Evolutionary conservation across 148 eudicot species (phyloP).

Genomic region (Silene latifolia): DNA sequence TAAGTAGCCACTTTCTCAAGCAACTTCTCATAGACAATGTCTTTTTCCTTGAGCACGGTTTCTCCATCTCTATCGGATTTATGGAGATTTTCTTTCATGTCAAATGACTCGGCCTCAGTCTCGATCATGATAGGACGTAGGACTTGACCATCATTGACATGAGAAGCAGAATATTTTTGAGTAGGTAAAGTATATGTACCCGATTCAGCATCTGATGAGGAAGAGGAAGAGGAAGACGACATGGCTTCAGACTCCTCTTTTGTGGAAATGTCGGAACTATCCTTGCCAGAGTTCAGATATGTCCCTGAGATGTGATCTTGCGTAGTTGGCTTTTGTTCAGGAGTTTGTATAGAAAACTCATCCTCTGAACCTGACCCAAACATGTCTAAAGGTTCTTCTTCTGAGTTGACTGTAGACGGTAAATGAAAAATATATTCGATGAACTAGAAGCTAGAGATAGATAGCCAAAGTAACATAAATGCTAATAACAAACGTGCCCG

Average conservation of each 20-base stretch:
- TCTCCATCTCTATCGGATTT: conserved; percentile 13
- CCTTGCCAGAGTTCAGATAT: conserved; percentile 41
- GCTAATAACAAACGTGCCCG: neutral
- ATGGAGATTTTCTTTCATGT: conserved; percentile 18
- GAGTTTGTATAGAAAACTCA: conserved; percentile 44
- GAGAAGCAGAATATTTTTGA: conserved; percentile 26
- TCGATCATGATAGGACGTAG: conserved; percentile 22
- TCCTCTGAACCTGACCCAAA: conserved; percentile 30
- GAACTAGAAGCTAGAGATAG: neutral
- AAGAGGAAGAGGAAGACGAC: conserved; percentile 30
- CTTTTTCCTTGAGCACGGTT: conserved; percentile 24
- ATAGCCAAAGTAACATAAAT: neutral
- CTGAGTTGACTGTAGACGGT: conserved; percentile 26
- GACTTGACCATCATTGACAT: conserved; percentile 25
- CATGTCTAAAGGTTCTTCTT: conserved; percentile 27
- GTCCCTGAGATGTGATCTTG: conserved; percentile 32
- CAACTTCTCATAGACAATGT: conserved; percentile 27
- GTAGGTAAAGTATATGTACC: conserved; percentile 40
- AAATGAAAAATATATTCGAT: neutral
- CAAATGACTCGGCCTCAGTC: conserved; percentile 15
- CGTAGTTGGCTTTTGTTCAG: conserved; percentile 36
- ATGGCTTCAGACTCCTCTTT: conserved; percentile 51
- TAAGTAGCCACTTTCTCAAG: conserved; percentile 40
- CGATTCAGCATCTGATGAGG: conserved; percentile 74
- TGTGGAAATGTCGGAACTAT: conserved; percentile 46